Conservation (phyloP, 306 rosid genomes). For the Cyamopsis tetragonoloba region DNA sequence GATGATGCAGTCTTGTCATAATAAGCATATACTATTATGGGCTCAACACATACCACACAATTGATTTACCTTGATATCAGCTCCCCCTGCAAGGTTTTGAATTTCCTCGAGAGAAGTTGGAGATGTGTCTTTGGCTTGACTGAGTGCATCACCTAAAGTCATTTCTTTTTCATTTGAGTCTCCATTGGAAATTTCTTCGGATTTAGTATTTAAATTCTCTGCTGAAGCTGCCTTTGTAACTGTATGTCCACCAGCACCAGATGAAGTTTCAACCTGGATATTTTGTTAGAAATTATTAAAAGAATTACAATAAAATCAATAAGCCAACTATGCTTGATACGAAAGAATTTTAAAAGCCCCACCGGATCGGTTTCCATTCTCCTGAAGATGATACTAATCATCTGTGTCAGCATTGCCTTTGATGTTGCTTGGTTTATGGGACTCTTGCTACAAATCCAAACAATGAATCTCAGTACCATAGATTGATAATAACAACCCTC, state of each 20-base stretch:
- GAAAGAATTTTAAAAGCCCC: slow-evolving; percentile 27
- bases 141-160: slow-evolving; percentile 86
- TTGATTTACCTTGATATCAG: slow-evolving; percentile 85
- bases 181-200: slow-evolving; percentile 47
- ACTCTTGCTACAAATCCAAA: slow-evolving; percentile 78
- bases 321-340: slow-evolving; percentile 14
- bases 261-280: slow-evolving; percentile 53
- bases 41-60: slow-evolving; percentile 14
- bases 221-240: slow-evolving; percentile 43
- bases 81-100: slow-evolving; percentile 94
- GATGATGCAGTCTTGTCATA: slow-evolving; percentile 25
- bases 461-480: slow-evolving; percentile 31
- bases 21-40: neutral
- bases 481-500: slow-evolving; percentile 23
- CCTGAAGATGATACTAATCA: slow-evolving; percentile 85
- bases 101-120: slow-evolving; percentile 92
- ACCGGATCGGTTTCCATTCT: slow-evolving; percentile 97
- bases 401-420: slow-evolving; percentile 99
- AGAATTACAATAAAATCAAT: slow-evolving; percentile 10
- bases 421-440: slow-evolving; percentile 98
- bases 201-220: slow-evolving; percentile 46
- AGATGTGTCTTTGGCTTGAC: slow-evolving; percentile 64
- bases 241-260: slow-evolving; percentile 52
- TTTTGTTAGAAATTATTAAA: slow-evolving; percentile 27
- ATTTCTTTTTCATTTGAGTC: slow-evolving; percentile 67